These are phyloP conservation scores for Berberis vulgaris DNA, from an alignment of 164 flowering plant genomes.

Conservation along the genomic window DNA sequence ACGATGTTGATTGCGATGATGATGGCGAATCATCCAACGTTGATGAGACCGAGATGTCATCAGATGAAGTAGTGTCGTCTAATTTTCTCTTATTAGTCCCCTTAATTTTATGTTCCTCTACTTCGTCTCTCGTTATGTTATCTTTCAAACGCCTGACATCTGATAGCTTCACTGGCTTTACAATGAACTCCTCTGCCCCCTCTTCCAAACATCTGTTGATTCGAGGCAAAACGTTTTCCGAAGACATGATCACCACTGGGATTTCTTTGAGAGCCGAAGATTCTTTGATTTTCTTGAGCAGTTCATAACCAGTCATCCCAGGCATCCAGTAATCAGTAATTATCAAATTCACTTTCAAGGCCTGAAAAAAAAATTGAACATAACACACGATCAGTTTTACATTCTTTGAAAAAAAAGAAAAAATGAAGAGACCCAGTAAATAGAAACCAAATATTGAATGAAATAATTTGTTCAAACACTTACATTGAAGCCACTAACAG, in stretches of 20 bases:
- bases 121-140: conserved; percentile 30
- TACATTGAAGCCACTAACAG: conserved; percentile 33
- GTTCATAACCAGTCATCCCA: conserved; percentile 91
- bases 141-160: conserved; percentile 64
- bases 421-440: not conserved
- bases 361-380: conserved; percentile 22
- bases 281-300: conserved; percentile 86
- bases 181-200: conserved; percentile 80
- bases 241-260: conserved; percentile 81
- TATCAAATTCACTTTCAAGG: conserved; percentile 72
- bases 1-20: not conserved
- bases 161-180: conserved; percentile 79
- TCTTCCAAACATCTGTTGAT: conserved; percentile 86
- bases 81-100: conserved; percentile 3
- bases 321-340: conserved; percentile 97
- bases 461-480: conserved; percentile 7
- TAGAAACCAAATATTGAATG: too few relatives aligned
- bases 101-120: not conserved
- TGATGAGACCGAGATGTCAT: conserved; percentile 2
- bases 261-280: conserved; percentile 57
- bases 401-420: not conserved
- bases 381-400: not conserved
- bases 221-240: conserved; percentile 65
- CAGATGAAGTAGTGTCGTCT: not conserved
- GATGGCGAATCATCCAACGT: conserved; percentile 3